Evolutionary conservation across 257 asterid genomes (phyloP).

Genomic region (Primulina tabacum): DNA sequence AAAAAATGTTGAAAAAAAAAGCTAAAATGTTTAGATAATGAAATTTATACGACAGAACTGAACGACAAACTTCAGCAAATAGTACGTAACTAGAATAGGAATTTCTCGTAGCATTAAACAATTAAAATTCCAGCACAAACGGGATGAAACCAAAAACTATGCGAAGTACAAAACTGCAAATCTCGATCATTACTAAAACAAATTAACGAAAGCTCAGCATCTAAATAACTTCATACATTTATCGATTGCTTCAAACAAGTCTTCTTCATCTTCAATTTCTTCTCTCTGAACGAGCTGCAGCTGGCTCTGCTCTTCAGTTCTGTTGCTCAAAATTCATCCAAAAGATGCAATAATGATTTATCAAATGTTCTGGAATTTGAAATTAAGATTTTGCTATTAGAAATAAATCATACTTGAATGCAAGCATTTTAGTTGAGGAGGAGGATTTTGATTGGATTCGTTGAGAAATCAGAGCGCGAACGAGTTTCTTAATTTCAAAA

Average conservation of each 20-base stretch:
- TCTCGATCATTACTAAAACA: background rate
- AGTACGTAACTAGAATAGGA: background rate
- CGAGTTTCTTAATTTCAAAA: constrained; percentile 32
- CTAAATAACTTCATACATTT: constrained; percentile 40
- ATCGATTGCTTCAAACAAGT: constrained; percentile 95
- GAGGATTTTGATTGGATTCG: constrained; percentile 11
- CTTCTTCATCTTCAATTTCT: constrained; percentile 89
- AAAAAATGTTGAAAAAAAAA: too few relatives aligned
- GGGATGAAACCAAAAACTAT: constrained; percentile 7
- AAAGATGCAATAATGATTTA: constrained; percentile 4
- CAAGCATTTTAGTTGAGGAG: constrained; percentile 45
- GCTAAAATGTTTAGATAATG: background rate
- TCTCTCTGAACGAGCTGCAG: constrained; percentile 87
- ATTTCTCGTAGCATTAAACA: background rate
- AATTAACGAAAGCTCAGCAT: background rate
- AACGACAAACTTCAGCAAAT: constrained; percentile 2
- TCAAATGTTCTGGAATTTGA: background rate
- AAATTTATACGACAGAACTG: background rate
- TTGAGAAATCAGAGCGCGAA: constrained; percentile 30
- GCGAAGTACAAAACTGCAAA: background rate
- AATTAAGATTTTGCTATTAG: background rate
- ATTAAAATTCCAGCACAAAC: constrained; percentile 1
- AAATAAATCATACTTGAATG: constrained; percentile 58
- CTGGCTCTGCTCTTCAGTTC: constrained; percentile 90
- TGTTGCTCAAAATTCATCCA: constrained; percentile 32